Conservation (phyloP, 345 rosid species). For the Melastoma malabathricum region DNA sequence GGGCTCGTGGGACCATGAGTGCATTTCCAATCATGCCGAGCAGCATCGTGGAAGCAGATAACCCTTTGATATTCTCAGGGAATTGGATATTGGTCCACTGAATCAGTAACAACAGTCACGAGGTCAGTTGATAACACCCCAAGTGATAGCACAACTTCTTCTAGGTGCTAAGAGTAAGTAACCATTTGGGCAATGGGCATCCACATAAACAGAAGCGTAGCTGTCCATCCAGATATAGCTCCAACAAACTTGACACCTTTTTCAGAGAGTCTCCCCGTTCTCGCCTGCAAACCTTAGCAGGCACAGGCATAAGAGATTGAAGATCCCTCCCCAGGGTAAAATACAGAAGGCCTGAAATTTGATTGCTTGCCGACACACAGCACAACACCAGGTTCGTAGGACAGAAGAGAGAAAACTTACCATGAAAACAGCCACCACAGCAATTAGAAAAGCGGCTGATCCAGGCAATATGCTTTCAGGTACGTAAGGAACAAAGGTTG, state of each 20-base stretch:
- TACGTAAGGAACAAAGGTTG: conserved; percentile 70
- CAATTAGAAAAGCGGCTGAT: conserved; percentile 34
- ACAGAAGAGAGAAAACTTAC: conserved; percentile 24
- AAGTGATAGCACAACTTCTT: background rate
- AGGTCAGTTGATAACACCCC: conserved; percentile 4
- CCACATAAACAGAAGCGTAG: conserved; percentile 97
- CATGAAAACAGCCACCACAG: conserved; percentile 60
- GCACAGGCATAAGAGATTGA: conserved; percentile 10
- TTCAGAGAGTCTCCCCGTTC: conserved; percentile 56
- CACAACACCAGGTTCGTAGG: background rate
- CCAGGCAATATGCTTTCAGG: conserved; percentile 67
- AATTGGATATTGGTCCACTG: conserved; percentile 88
- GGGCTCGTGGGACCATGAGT: conserved; percentile 84
- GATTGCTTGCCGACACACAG: background rate
- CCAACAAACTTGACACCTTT: conserved; percentile 53
- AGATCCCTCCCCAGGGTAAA: background rate
- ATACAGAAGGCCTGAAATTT: background rate
- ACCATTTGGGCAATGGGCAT: conserved; percentile 94
- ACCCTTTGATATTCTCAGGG: conserved; percentile 76
- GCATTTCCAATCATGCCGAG: conserved; percentile 90
- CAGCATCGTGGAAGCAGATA: conserved; percentile 74
- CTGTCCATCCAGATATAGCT: conserved; percentile 83
- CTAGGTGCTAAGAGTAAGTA: background rate
- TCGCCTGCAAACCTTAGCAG: conserved; percentile 53
- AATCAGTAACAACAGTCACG: conserved; percentile 12